phyloP scores from a whole-genome alignment of 495 filamentous ascomycete genomes.

The Penicilliopsis zonata region DNA sequence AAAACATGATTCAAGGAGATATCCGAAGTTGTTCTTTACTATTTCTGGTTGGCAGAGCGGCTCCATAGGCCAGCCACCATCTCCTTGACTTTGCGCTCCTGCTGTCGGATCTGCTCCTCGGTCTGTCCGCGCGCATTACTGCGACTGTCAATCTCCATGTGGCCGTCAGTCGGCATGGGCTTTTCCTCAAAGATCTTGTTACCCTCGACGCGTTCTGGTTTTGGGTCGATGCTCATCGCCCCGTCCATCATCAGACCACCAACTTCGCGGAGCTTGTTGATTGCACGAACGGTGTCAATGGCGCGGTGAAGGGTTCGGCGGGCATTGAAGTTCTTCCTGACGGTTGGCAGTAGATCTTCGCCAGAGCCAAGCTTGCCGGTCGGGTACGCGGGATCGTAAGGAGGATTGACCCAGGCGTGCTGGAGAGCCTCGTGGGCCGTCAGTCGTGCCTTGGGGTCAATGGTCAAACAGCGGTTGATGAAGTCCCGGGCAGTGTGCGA shows the following conservation, averaged over 20 bases:
- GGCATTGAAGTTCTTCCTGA: slow-evolving; percentile 99
- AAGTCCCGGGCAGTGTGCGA: slow-evolving; percentile 80
- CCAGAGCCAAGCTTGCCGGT: slow-evolving; percentile 27
- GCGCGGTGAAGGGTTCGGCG: slow-evolving; percentile 86
- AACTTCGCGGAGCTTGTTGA: slow-evolving; percentile 89
- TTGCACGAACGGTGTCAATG: slow-evolving; percentile 95
- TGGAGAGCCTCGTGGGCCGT: slow-evolving; percentile 89
- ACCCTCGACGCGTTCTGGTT: slow-evolving; percentile 37
- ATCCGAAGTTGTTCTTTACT: no score
- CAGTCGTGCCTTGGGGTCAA: slow-evolving; percentile 76
- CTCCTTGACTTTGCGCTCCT: slow-evolving; percentile 49
- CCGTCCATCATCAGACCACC: slow-evolving; percentile 76
- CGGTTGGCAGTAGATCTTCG: slow-evolving; percentile 73
- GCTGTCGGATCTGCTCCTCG: slow-evolving; percentile 49
- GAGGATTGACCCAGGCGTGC: slow-evolving; percentile 71
- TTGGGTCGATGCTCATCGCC: slow-evolving; percentile 51
- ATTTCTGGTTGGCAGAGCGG: slow-evolving; percentile 16
- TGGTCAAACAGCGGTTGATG: slow-evolving; percentile 77
- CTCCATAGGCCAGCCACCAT: slow-evolving; percentile 49
- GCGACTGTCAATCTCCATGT: slow-evolving; percentile 42
- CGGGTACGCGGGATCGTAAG: slow-evolving; percentile 15
- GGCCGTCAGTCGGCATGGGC: slow-evolving; percentile 11
- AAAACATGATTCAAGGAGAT: no score
- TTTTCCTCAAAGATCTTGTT: slow-evolving; percentile 28
- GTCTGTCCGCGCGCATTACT: slow-evolving; percentile 53